phyloP scores from a whole-genome alignment of 2,329 filamentous ascomycete species.

The Penicillium sp. region DNA sequence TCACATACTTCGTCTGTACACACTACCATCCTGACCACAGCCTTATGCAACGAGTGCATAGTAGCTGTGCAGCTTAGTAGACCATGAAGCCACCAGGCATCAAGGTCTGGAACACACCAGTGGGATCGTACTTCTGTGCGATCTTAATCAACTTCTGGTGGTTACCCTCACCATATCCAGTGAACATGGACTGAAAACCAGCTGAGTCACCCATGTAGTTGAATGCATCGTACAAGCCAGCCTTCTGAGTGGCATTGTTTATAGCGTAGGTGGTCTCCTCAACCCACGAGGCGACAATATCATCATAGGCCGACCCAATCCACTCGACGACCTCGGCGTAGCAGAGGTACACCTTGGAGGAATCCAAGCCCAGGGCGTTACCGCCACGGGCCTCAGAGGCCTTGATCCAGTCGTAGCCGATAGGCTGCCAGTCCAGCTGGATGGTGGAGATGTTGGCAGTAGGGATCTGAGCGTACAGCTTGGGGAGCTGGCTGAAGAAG shows the following conservation, averaged over 20 bases:
- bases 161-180: slow-evolving; percentile 38
- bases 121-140: slow-evolving; percentile 39
- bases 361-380: slow-evolving; percentile 28
- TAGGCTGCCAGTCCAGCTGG: slow-evolving; percentile 41
- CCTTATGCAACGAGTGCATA: background rate
- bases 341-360: slow-evolving; percentile 40
- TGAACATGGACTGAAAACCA: slow-evolving; percentile 38
- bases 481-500: slow-evolving; percentile 41
- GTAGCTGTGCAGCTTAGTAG: slow-evolving; percentile 11
- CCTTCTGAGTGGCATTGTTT: slow-evolving; percentile 28
- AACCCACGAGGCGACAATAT: slow-evolving; percentile 34
- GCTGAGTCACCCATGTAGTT: slow-evolving; percentile 37
- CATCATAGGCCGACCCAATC: slow-evolving; percentile 27
- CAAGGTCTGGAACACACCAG: slow-evolving; percentile 38
- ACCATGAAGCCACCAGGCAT: slow-evolving; percentile 44
- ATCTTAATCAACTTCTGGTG: slow-evolving; percentile 29
- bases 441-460: slow-evolving; percentile 42
- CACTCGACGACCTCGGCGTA: slow-evolving; percentile 41
- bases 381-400: slow-evolving; percentile 26
- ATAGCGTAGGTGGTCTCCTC: slow-evolving; percentile 31
- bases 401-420: slow-evolving; percentile 37
- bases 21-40: background rate
- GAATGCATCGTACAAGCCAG: slow-evolving; percentile 30
- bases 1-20: background rate
- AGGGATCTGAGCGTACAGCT: slow-evolving; percentile 36